Percentiles rank a stretch among this genome's conserved stretches.
Evolutionary conservation across 352 stramenopile species (phyloP).

Genomic region (Phytophthora cactorum): DNA sequence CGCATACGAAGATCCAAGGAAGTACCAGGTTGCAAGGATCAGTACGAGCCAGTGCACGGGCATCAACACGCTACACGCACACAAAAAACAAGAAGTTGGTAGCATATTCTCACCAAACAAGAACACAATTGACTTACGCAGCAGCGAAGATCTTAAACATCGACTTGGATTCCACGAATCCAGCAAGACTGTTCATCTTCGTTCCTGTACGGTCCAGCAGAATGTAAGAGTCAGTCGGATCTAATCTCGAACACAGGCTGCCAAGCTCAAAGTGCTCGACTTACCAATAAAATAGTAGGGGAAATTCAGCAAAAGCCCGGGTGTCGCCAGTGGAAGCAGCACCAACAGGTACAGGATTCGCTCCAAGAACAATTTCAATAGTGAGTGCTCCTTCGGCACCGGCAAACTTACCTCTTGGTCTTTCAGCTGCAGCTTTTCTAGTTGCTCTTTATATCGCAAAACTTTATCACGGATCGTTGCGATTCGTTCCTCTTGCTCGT

Average conservation of each 20-base stretch:
- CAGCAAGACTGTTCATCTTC: constrained; percentile 74
- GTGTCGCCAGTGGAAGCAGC: constrained; percentile 69
- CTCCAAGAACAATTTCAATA: constrained; percentile 70
- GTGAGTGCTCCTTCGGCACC: constrained; percentile 54
- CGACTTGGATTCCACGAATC: constrained; percentile 75
- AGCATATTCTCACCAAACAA: background rate
- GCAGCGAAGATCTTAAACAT: constrained; percentile 86
- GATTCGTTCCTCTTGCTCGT: constrained; percentile 46
- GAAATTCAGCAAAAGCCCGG: constrained; percentile 72
- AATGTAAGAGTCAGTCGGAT: background rate
- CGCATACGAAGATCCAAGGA: constrained; percentile 62
- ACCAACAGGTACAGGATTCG: constrained; percentile 72
- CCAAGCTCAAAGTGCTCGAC: constrained; percentile 5
- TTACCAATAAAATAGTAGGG: constrained; percentile 84
- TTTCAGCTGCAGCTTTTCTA: constrained; percentile 67
- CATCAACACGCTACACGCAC: constrained; percentile 55
- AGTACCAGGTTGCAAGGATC: constrained; percentile 60
- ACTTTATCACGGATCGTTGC: constrained; percentile 57
- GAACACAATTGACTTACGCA: constrained; percentile 40
- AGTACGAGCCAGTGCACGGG: constrained; percentile 73
- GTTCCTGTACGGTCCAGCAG: constrained; percentile 34
- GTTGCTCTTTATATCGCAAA: constrained; percentile 58
- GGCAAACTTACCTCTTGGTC: constrained; percentile 71
- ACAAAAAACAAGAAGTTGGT: constrained; percentile 13
- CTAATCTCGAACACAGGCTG: background rate